phyloP scores from a whole-genome alignment of 768 basidiomycete genomes.

The Lactifluus echinatus region DNA sequence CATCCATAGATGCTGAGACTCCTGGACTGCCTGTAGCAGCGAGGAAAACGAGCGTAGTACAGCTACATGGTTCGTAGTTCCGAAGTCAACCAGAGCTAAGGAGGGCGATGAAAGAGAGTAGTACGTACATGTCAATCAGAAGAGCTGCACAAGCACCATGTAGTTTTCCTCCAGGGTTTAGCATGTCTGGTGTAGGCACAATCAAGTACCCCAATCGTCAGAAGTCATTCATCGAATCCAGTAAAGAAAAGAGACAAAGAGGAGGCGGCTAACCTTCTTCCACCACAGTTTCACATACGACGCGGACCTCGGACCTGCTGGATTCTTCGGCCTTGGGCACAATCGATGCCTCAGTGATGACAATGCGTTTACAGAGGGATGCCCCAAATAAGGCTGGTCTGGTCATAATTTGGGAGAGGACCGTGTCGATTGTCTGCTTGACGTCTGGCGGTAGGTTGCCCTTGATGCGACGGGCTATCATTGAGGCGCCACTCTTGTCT shows the following conservation, averaged over 20 bases:
- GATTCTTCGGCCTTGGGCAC: conserved; percentile 26
- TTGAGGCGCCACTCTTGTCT: not conserved
- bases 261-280: conserved; percentile 21
- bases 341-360: conserved; percentile 23
- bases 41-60: conserved; percentile 19
- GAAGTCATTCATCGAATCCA: not conserved
- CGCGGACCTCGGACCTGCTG: conserved; percentile 24
- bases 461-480: not conserved
- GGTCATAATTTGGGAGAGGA: not conserved
- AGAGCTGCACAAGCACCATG: conserved; percentile 25
- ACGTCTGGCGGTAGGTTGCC: conserved; percentile 4
- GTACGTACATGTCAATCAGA: conserved; percentile 22
- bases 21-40: not conserved
- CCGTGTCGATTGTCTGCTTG: not conserved
- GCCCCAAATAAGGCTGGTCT: conserved; percentile 18
- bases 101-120: not conserved
- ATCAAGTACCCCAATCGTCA: not conserved
- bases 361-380: conserved; percentile 17
- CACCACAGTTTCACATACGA: conserved; percentile 27
- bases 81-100: not conserved
- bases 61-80: not conserved
- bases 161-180: conserved; percentile 20
- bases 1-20: conserved; percentile 20
- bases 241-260: not conserved
- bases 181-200: conserved; percentile 22